phyloP scores from a whole-genome alignment of 495 filamentous ascomycete species.

The Extremus antarcticus region DNA sequence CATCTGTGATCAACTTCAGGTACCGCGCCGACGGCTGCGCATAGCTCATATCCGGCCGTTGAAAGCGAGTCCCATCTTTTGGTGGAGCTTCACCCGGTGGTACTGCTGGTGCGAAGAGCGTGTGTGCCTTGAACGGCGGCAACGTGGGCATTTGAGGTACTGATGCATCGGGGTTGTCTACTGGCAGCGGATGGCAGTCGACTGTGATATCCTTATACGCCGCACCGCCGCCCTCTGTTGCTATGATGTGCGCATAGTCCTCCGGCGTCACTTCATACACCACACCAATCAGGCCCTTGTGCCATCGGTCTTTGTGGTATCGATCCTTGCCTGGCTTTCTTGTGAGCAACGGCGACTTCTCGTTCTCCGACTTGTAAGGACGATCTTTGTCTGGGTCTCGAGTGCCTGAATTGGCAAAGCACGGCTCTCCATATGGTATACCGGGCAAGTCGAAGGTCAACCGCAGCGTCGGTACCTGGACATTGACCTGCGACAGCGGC shows the following conservation, averaged over 20 bases:
- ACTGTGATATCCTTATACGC: slow-evolving; percentile 76
- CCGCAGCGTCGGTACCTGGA: slow-evolving; percentile 62
- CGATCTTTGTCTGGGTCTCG: slow-evolving; percentile 33
- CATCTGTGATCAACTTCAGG: slow-evolving; percentile 61
- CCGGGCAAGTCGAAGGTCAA: slow-evolving; percentile 80
- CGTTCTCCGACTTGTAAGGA: not conserved
- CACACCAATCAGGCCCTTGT: slow-evolving; percentile 74
- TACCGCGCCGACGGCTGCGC: slow-evolving; percentile 80
- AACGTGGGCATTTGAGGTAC: slow-evolving; percentile 30
- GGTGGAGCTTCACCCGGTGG: slow-evolving; percentile 24
- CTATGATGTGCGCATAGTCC: slow-evolving; percentile 79
- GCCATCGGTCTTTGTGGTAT: slow-evolving; percentile 48
- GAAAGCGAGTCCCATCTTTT: slow-evolving; percentile 26
- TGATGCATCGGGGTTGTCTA: slow-evolving; percentile 17
- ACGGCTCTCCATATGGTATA: slow-evolving; percentile 78
- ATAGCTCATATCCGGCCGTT: slow-evolving; percentile 52
- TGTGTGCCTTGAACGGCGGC: slow-evolving; percentile 39
- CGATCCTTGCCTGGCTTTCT: slow-evolving; percentile 23
- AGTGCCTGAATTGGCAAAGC: slow-evolving; percentile 71
- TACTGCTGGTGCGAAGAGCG: slow-evolving; percentile 43
- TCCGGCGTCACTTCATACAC: slow-evolving; percentile 80
- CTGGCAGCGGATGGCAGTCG: slow-evolving; percentile 52
- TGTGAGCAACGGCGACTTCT: slow-evolving; percentile 18
- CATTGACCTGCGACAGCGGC: slow-evolving; percentile 66
- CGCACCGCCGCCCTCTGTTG: slow-evolving; percentile 77